A percentile compares a stretch with the other conserved stretches of the same genome.
Evolutionary conservation across 176 grass and related monocot species (phyloP).

Genomic region (Chloris gayana): DNA sequence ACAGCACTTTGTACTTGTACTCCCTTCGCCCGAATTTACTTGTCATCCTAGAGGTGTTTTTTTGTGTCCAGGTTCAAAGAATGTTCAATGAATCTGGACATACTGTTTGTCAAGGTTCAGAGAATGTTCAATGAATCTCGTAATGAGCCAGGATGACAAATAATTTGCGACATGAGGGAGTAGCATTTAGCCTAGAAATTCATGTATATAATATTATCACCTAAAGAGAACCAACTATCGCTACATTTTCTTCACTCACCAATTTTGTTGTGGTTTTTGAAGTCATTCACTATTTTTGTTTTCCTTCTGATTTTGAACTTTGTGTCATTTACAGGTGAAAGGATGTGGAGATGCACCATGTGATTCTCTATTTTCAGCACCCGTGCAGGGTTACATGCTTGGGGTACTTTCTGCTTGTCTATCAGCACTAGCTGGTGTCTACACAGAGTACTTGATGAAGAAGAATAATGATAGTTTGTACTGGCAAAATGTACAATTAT

Average conservation of each 20-base stretch:
- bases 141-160: no score
- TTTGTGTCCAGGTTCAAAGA: no score
- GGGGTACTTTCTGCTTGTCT: conserved; percentile 93
- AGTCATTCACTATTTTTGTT: not conserved
- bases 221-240: not conserved
- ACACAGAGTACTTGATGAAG: conserved; percentile 98
- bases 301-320: conserved; percentile 5
- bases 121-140: no score
- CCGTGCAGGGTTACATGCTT: conserved; percentile 84
- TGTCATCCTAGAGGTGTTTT: no score
- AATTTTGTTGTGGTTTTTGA: not conserved
- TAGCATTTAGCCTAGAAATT: not conserved
- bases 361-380: conserved; percentile 89
- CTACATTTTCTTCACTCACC: not conserved
- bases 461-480: conserved; percentile 95
- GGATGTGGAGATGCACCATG: conserved; percentile 84
- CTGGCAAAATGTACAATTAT: conserved; percentile 97
- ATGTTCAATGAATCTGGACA: no score
- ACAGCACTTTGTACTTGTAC: not conserved
- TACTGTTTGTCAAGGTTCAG: no score
- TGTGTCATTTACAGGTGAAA: conserved; percentile 69
- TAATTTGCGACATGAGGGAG: no score
- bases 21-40: no score
- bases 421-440: conserved; percentile 93
- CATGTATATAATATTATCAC: conserved; percentile 4